Base-by-base conservation (phyloP, 139 green algal species). In the Astrephomene gubernaculifera region DNA sequence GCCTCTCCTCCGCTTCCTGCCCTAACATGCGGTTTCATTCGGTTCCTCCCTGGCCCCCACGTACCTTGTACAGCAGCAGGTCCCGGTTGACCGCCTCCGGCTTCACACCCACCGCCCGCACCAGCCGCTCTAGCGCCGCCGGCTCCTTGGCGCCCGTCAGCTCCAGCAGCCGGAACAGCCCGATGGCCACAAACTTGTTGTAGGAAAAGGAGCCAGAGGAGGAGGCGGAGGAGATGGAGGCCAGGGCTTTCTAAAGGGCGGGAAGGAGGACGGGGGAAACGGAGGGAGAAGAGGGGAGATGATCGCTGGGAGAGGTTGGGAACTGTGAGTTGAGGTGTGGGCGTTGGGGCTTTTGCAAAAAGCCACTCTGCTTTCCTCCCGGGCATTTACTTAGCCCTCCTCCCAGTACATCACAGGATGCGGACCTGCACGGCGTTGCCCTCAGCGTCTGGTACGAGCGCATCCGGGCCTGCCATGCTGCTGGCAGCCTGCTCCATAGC, bases 181-280 rank as follows among this genome's bases (percentile, higher is more conserved):
- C 96, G 60, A 99, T 95, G 33, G 95, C 96, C 53, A 98, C 97
- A 86, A 98, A 98, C 71, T 96, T 96, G 86, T 94, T 97, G 94
- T 99, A 99, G 7, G 91, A 81, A 61, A 97, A 96, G 31, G 92
- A 92, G 53, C 86, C 88, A 6, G 73, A 54, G 12, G 90, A 85
- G 29, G 74, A 65, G 14, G 83, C 71, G 41, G 88, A 87, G 12
- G 94, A 90, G 70, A 98, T 90, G 6, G 12, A 31, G 6, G 91
- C 94, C 80, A 98, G 89, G 8, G 86, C 85, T 79, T 94, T 88
- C 89, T 97, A 93, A 45, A 45, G 21, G 44, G 41, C 29, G n/a
- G 29, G 22, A 21, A 7, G 17, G n/a, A 69, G 61, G 61, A 29
- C 5, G 7, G 7, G 61, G 6, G 57, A 29, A 65, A 5, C 17